Base-by-base conservation (phyloP, 2,329 filamentous ascomycete genomes). In the Cytospora leucostoma region DNA sequence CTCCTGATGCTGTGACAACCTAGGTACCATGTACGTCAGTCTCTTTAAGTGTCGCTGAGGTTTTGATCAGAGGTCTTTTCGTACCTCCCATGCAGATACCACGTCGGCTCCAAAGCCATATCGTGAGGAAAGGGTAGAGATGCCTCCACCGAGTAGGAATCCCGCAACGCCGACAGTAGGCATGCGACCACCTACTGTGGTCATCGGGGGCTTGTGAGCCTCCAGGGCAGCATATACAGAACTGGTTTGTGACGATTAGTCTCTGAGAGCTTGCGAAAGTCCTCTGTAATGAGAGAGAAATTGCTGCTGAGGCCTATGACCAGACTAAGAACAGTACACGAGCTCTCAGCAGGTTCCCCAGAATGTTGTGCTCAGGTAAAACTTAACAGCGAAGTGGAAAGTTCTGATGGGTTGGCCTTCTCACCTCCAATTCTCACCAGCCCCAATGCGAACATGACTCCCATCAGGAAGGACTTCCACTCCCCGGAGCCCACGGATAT, bases 141-240 rank as follows among this genome's bases (percentile, higher is more conserved):
- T n/a, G 13, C 59, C 52, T 3, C 59, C 59, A n/a, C 59, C 59
- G 33, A 61, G 59, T 40, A 61, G 15, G 40, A 61, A 56, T 4
- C 59, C 59, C 2, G 32, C 27, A 47, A 13, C 59, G 33, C 59
- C 59, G 1, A 61, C 59, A 12, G 19, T 12, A 3, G 59, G 52
- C 59, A 50, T 50, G 15, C 59, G 59, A n/a, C 59, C 53, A 15
- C 59, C 59, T 35, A 56, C 53, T 1, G 53, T 56, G 21, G 52
- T 56, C 4, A 60, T 19, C 10, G 27, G 13, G 33, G 58, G 58
- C 6, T 33, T 37, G 32, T 61, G 58, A 12, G 50, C 50, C 38
- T 61, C 58, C 11, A 61, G 58, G 7, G 37, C n/a, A 32, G 58
- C 32, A 32, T 61, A 61, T 4, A 61, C 51, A 7, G 58, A 54